Base-by-base conservation (phyloP, 495 filamentous ascomycete genomes). In the Acidomyces sp. region DNA sequence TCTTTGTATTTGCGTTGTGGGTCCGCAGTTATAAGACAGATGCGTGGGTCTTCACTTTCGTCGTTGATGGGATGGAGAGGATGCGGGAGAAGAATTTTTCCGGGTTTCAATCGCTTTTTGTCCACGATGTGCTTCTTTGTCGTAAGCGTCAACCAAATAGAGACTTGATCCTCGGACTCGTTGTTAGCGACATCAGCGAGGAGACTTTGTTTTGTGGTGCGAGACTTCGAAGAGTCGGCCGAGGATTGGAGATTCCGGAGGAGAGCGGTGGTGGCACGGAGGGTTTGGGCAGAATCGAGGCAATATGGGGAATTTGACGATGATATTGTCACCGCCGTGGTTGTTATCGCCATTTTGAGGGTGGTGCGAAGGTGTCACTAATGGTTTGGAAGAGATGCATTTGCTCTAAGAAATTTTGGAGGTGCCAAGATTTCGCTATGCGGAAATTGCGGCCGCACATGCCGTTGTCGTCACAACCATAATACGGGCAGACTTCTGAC, bases 1-100 rank as follows among this genome's bases (percentile, higher is more conserved):
- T 96, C 83, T 68, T 95, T 96, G 66, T 86, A 87, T 15, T 68
- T 63, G 37, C 88, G 77, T 67, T 94, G 85, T 10, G 90, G 90
- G 55, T 93, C 80, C 48, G 74, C 74, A 43, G 78, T 78, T 49
- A 92, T 86, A 37, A 94, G 66, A 60, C 87, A 93, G 53, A 92
- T 76, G 39, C 48, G 16, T n/a, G n/a, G n/a, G n/a, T n/a, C n/a
- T 20, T 42, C 15, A n/a, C 70, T 82, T 37, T 74, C 66, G 28
- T 63, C 71, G 21, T 69, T 60, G 36, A 71, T 64, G 33, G 61
- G 58, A 28, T 42, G 42, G 43, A 34, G 35, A 6, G 48, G 43
- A 21, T 51, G 43, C n/a, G 48, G 48, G 25, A 51, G 48, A 4
- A 22, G 3, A 27, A 81, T 71, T 53, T 77, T 80, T 32, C 67